Evolutionary conservation across 371 early-diverging fungal genomes (phyloP).

Genomic region (Mycotypha africana): DNA sequence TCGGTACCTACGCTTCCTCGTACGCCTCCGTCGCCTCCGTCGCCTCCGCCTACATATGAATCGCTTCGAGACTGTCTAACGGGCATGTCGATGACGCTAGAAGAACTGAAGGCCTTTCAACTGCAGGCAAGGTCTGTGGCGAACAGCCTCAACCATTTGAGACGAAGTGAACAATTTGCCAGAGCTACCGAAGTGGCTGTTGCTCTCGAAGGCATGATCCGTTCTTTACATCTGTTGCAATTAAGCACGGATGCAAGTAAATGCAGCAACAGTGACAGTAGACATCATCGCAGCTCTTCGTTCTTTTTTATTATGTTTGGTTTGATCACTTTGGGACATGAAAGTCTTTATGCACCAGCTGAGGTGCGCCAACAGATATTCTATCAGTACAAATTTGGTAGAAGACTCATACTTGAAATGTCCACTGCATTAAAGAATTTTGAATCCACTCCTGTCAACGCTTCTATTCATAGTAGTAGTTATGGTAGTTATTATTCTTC

Average conservation of each 20-base stretch:
- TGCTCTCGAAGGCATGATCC: constrained; percentile 14
- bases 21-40: no score
- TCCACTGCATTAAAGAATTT: constrained; percentile 26
- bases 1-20: no score
- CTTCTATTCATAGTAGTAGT: background rate
- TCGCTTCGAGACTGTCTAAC: no score
- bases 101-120: constrained; percentile 6
- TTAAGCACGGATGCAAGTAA: no score
- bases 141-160: constrained; percentile 19
- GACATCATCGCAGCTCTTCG: constrained; percentile 8
- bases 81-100: no score
- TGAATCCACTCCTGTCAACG: background rate
- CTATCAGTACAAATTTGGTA: constrained; percentile 32
- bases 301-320: constrained; percentile 15
- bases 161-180: constrained; percentile 33
- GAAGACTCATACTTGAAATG: constrained; percentile 31
- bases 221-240: constrained; percentile 7
- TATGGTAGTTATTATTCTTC: background rate
- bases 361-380: constrained; percentile 37
- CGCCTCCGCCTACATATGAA: no score
- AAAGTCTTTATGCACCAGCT: constrained; percentile 23
- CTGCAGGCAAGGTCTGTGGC: constrained; percentile 14
- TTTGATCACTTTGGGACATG: constrained; percentile 22
- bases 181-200: constrained; percentile 19
- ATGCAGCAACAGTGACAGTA: no score